These are phyloP conservation scores for Metschnikowia gruessii DNA, from an alignment of 805 yeast genomes.

Conservation along the genomic window DNA sequence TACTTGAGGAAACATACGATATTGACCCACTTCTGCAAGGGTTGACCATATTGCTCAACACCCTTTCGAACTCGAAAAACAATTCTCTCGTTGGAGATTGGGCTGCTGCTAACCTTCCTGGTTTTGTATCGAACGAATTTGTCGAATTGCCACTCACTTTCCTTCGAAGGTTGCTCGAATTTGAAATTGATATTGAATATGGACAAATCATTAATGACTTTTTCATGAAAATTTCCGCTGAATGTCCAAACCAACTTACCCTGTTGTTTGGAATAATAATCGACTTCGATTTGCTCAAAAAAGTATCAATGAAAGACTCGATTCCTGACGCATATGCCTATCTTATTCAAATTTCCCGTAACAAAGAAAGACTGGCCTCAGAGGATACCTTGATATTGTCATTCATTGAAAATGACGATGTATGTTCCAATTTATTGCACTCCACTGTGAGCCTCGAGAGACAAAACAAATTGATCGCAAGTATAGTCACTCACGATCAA, in stretches of 20 bases:
- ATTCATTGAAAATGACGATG: constrained; percentile 17
- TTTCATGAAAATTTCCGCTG: constrained; percentile 28
- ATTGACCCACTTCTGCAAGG: neutral
- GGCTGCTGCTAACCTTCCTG: constrained; percentile 18
- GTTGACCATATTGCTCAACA: constrained; percentile 2
- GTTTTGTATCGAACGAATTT: constrained; percentile 27
- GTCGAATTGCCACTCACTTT: constrained; percentile 23
- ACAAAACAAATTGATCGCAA: constrained; percentile 17
- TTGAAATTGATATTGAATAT: constrained; percentile 2
- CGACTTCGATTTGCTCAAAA: neutral
- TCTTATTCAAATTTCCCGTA: constrained; percentile 30
- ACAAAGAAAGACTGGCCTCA: constrained; percentile 17
- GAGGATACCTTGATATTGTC: constrained; percentile 25
- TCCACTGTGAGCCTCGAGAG: constrained; percentile 8
- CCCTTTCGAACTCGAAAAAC: neutral
- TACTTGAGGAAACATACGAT: constrained; percentile 11
- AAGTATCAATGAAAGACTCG: constrained; percentile 2
- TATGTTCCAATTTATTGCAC: constrained; percentile 21
- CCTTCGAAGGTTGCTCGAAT: constrained; percentile 13
- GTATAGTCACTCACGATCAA: constrained; percentile 7
- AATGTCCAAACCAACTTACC: constrained; percentile 13
- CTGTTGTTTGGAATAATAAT: constrained; percentile 5
- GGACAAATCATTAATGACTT: constrained; percentile 28
- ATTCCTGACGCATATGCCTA: constrained; percentile 28
- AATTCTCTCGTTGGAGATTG: constrained; percentile 9